These are phyloP conservation scores for Pichia terricola DNA, from an alignment of 1,139 yeast species.

Conservation along the genomic window DNA sequence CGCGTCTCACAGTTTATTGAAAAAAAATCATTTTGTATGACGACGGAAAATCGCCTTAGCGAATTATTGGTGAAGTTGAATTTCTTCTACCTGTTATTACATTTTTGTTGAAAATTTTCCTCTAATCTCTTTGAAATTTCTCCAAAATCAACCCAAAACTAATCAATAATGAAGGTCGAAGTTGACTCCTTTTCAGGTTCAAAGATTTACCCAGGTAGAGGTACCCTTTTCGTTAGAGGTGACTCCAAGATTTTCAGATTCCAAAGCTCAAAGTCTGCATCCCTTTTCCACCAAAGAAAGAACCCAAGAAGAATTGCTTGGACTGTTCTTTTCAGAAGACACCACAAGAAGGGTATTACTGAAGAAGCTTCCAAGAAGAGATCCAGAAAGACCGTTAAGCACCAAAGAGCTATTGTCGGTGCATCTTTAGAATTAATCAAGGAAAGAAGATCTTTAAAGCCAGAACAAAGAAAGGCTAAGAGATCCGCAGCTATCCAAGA, in stretches of 20 bases:
- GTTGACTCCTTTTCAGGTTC: slow-evolving; percentile 98
- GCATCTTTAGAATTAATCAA: slow-evolving; percentile 97
- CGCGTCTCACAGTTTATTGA: too few relatives aligned
- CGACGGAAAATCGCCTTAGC: too few relatives aligned
- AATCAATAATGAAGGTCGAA: slow-evolving; percentile 85
- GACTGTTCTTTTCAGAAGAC: slow-evolving; percentile 99
- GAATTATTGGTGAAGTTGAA: too few relatives aligned
- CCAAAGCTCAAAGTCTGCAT: slow-evolving; percentile 96
- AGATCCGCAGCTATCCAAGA: slow-evolving; percentile 85
- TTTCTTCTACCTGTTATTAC: too few relatives aligned
- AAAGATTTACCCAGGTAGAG: slow-evolving; percentile 99
- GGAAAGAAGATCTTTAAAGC: slow-evolving; percentile 94
- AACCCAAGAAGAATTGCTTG: slow-evolving; percentile 99
- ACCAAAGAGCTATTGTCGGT: slow-evolving; percentile 99
- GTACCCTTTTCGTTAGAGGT: slow-evolving; percentile 98
- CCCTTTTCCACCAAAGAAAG: slow-evolving; percentile 99
- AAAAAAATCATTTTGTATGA: too few relatives aligned
- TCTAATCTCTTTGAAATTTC: too few relatives aligned
- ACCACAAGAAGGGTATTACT: slow-evolving; percentile 99
- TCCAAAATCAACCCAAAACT: too few relatives aligned
- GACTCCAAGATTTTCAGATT: slow-evolving; percentile 99
- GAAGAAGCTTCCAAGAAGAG: slow-evolving; percentile 98
- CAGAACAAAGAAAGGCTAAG: slow-evolving; percentile 96
- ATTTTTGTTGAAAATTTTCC: too few relatives aligned
- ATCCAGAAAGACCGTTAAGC: slow-evolving; percentile 94